phyloP scores from a whole-genome alignment of 768 basidiomycete species.

The Tephrocybe sp. region DNA sequence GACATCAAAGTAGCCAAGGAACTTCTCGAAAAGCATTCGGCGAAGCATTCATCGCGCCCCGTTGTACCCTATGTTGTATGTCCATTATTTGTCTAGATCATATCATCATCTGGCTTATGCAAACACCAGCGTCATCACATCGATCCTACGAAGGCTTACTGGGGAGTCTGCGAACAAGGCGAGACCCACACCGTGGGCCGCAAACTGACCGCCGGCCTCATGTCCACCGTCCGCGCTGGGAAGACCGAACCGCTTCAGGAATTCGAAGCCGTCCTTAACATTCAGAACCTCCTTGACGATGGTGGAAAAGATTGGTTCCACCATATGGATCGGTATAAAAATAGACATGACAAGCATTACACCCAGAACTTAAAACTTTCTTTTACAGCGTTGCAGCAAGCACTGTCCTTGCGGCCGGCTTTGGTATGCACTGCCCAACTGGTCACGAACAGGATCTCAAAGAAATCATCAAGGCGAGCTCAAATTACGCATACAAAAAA shows the following conservation, averaged over 20 bases:
- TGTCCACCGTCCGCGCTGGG: constrained; percentile 4
- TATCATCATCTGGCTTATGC: no score
- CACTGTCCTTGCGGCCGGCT: neutral
- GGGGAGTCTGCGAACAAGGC: constrained; percentile 3
- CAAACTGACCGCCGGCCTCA: constrained; percentile 1
- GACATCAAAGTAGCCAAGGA: constrained; percentile 8
- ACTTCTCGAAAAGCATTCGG: constrained; percentile 6
- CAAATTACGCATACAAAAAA: neutral
- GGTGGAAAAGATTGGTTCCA: constrained; percentile 6
- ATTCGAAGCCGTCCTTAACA: constrained; percentile 2
- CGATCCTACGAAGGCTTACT: constrained; percentile 1
- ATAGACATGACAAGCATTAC: neutral
- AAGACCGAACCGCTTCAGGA: constrained; percentile 4
- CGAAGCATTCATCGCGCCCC: constrained; percentile 3
- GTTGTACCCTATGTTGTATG: constrained; percentile 5
- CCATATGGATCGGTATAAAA: constrained; percentile 3
- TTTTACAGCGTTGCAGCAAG: neutral
- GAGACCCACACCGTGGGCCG: constrained; percentile 3
- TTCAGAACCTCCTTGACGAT: constrained; percentile 3
- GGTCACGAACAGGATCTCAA: constrained; percentile 1
- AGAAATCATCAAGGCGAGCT: neutral
- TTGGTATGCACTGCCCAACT: constrained; percentile 4
- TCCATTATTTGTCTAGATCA: neutral
- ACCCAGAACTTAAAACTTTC: neutral
- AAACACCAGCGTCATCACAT: neutral